Base-by-base conservation (phyloP, 345 rosid genomes). In the Citrus medica region DNA sequence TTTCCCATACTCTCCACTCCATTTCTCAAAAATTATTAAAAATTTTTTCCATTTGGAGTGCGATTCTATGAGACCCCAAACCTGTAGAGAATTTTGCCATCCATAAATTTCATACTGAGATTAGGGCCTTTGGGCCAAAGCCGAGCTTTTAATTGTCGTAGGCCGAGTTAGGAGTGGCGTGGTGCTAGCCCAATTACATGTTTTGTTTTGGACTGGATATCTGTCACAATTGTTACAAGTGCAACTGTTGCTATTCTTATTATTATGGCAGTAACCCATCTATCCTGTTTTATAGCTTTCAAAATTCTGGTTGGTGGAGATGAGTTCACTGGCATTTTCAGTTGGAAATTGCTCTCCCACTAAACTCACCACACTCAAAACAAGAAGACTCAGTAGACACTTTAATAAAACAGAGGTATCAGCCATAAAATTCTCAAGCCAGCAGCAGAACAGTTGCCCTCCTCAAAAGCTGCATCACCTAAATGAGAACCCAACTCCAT, bases 281-380 rank as follows among this genome's bases (percentile, higher is more conserved):
- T 56, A 66, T 66, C 46, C 42, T 22, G 32, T 30, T 28, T 70
- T n/a, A 24, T 74, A 65, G 13, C 46, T 59, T 73, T 24, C 76
- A 69, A 42, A 78, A 38, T 78, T 48, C 42, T 77, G 76, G 76
- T 38, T 25, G 83, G 73, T 69, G 74, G 59, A 79, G 58, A 92
- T 92, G 97, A 82, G 79, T 77, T 87, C 94, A 30, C 79, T 83
- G 81, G 87, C 87, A 28, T 80, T 84, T 73, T 81, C 90, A 22
- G 80, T 77, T 75, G 87, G 89, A 32, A 85, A 73, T 51, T 84
- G 71, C 77, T 76, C 77, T 73, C 81, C 85, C 75, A 74, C 9
- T 63, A 72, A 74, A 55, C 81, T 80, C 28, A 83, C 42, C 79
- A 74, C 58, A 64, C 73, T 59, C 60, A 78, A 16, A 35, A 19